Conservation (phyloP, 345 rosid genomes). For the Draba incana region DNA sequence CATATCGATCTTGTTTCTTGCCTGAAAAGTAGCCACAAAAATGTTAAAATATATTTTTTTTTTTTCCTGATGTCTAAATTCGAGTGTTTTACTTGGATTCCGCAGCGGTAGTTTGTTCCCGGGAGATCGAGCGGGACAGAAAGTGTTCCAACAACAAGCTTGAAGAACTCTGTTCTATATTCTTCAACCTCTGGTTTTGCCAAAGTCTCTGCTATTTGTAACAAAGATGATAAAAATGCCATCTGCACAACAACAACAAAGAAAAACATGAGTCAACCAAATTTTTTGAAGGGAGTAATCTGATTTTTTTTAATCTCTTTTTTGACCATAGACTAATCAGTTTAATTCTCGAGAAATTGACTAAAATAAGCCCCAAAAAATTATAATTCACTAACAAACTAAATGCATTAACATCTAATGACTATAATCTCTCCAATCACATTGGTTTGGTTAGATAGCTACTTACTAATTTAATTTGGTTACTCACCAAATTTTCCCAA, state of each 20-base stretch:
- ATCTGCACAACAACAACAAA: constrained; percentile 46
- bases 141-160: constrained; percentile 77
- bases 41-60: background rate
- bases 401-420: too few species aligned
- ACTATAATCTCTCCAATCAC: too few species aligned
- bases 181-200: constrained; percentile 46
- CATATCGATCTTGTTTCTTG: constrained; percentile 59
- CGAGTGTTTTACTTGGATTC: constrained; percentile 54
- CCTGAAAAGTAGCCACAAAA: constrained; percentile 47
- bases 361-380: too few species aligned
- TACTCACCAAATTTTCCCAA: too few species aligned
- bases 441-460: too few species aligned
- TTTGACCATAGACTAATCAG: background rate
- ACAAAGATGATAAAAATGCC: constrained; percentile 76
- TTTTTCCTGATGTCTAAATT: background rate
- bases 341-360: background rate
- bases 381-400: too few species aligned
- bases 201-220: constrained; percentile 61
- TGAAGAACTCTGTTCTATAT: constrained; percentile 71
- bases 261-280: constrained; percentile 13
- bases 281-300: constrained; percentile 40
- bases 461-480: too few species aligned
- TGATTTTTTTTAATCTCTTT: background rate
- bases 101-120: constrained; percentile 61
- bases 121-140: constrained; percentile 79